A percentile compares a stretch with the other conserved stretches of the same genome.
These are phyloP conservation scores for Xylaria sp. DNA, from an alignment of 2,329 filamentous ascomycete genomes.

Conservation along the genomic window DNA sequence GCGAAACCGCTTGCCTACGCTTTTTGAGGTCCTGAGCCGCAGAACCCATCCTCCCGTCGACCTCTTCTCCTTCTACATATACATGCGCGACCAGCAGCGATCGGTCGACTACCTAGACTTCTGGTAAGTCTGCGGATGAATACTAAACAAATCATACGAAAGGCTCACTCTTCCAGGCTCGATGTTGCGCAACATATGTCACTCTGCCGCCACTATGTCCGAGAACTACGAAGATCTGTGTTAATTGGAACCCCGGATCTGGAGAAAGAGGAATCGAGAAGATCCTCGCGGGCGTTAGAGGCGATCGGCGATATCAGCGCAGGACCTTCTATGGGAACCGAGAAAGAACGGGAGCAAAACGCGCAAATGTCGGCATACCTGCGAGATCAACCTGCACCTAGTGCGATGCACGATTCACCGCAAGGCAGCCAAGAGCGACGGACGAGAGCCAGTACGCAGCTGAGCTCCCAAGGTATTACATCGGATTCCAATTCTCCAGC, in stretches of 20 bases:
- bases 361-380: slow-evolving; percentile 92
- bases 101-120: slow-evolving; percentile 99
- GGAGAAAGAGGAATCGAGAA: slow-evolving; percentile 82
- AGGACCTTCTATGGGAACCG: slow-evolving; percentile 70
- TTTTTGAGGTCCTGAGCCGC: slow-evolving; percentile 95
- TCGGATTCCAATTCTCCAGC: slow-evolving; percentile 85
- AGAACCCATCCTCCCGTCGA: slow-evolving; percentile 96
- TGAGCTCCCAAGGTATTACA: slow-evolving; percentile 71
- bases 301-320: slow-evolving; percentile 75
- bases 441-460: slow-evolving; percentile 62
- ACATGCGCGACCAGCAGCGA: slow-evolving; percentile 98
- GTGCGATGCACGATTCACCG: slow-evolving; percentile 63
- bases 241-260: slow-evolving; percentile 92
- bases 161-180: slow-evolving; percentile 71
- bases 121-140: slow-evolving; percentile 71
- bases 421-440: slow-evolving; percentile 61
- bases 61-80: slow-evolving; percentile 99
- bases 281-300: slow-evolving; percentile 84
- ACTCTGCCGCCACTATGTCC: slow-evolving; percentile 94
- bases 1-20: slow-evolving; percentile 88
- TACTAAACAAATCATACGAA: neutral
- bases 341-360: slow-evolving; percentile 82
- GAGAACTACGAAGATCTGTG: slow-evolving; percentile 91
- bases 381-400: slow-evolving; percentile 69
- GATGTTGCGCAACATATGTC: slow-evolving; percentile 99